Base-by-base conservation (phyloP, 176 grass and related monocot genomes). In the Eremochloa ophiuroides region DNA sequence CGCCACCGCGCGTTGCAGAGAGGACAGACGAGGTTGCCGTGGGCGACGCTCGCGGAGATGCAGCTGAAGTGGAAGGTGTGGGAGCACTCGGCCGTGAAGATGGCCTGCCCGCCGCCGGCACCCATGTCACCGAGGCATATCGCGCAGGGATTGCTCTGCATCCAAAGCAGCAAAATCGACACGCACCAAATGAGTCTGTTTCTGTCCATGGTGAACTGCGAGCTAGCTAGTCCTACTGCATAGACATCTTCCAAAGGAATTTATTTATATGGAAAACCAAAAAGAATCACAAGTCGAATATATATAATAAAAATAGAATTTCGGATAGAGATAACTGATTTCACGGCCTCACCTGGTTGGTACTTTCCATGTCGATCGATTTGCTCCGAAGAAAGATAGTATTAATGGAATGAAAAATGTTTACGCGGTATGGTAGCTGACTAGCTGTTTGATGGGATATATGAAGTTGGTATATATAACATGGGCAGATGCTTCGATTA, bases 41-140 rank as follows among this genome's bases (percentile, higher is more conserved):
- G 82, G 31, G 77, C 73, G 29, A 91, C 88, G 72, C 73, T 91
- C 3, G 88, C 11, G 11, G 85, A 66, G 78, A 94, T 94, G 88
- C 91, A 91, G 47, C 71, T 69, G 91, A 94, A 94, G 77, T 94
- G 91, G 82, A 94, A 94, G 0, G 74, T 88, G 79, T 94, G 91
- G 51, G 91, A 91, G 79, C 91, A 94, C 82, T 91, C 85, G 1
- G 88, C 88, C n/a, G 73, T 91, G 78, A 94, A 94, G 78, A 90
- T 83, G 58, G 91, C 91, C 40, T 88, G 71, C 20, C 76, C 71
- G 13, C 62, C 73, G 53, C 62, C 73, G 20, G 79, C 35, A 82
- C 20, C 50, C 82, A 90, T 90, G 73, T 7, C 33, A 10, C 51
- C 72, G 27, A 90, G 88, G 73, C 91, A 94, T 35, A 94, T 94